Base-by-base conservation (phyloP, 2,329 filamentous ascomycete species). In the Penicillium thymicola region DNA sequence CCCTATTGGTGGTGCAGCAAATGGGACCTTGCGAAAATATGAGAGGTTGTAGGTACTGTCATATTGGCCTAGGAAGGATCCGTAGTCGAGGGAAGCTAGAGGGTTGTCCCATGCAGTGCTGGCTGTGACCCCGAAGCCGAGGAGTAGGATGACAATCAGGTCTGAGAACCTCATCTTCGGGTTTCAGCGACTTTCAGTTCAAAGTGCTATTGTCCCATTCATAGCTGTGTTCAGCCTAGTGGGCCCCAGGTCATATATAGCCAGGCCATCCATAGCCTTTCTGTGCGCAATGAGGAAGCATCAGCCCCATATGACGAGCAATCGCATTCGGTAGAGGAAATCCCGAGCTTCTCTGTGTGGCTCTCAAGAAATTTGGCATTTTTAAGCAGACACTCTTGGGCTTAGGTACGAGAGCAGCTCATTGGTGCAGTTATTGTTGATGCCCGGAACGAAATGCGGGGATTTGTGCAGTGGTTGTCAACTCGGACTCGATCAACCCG, bases 1-100 rank as follows among this genome's bases (percentile, higher is more conserved):
- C 2, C 83, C 82, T 13, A 77, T 72, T 14, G 85, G 84, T 1
- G 85, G 82, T 13, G 83, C 81, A 5, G 81, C 84, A 62, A 82
- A 87, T 16, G 84, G 84, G 47, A 87, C 85, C 62, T 82, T 85
- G 59, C 79, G 80, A 71, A 79, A 86, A 70, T 85, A 83, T 27
- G 78, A 81, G 41, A 85, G 78, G 63, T 85, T 84, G 64, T 85
- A 85, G 3, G 67, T 63, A 9, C 71, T 59, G 18, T 78, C 78
- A 61, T 82, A 82, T 44, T 78, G 76, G 18, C 83, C 83, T 60
- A 78, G 72, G 59, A 85, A 84, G 18, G 72, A 77, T 28, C 79
- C 80, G 61, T 82, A 82, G 66, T 79, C 76, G 7, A 82, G 72
- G 3, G 63, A 60, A 7, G 77, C 74, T 16, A 76, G 61, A 28